A percentile compares a stretch with the other conserved stretches of the same genome.
phyloP scores from a whole-genome alignment of 805 yeast genomes.

The Teunomyces kruisii region DNA sequence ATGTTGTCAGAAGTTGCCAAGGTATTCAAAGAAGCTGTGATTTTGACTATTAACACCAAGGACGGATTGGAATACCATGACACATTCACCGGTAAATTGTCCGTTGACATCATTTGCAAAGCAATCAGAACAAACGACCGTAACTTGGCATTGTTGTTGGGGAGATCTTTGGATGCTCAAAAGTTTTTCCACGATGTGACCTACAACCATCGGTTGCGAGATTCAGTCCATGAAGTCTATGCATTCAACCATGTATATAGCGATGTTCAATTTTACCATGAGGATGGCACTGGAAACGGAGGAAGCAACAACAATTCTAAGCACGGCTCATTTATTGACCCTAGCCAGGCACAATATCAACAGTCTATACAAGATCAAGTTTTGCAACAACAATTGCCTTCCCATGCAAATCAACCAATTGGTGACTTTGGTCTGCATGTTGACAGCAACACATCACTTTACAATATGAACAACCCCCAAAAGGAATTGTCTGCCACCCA shows the following conservation, averaged over 20 bases:
- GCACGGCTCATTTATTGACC: slow-evolving; percentile 28
- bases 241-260: slow-evolving; percentile 66
- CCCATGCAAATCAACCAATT: slow-evolving; percentile 17
- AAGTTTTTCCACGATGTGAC: slow-evolving; percentile 93
- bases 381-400: slow-evolving; percentile 18
- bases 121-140: slow-evolving; percentile 89
- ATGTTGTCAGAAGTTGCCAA: slow-evolving; percentile 80
- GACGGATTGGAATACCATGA: slow-evolving; percentile 91
- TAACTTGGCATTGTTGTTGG: slow-evolving; percentile 82
- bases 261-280: slow-evolving; percentile 43
- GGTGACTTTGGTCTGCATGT: slow-evolving; percentile 6
- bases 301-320: slow-evolving; percentile 25
- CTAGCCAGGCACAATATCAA: slow-evolving; percentile 11
- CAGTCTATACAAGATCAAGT: slow-evolving; percentile 15
- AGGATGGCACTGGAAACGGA: slow-evolving; percentile 23
- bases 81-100: slow-evolving; percentile 90
- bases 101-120: slow-evolving; percentile 85
- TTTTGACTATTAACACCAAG: slow-evolving; percentile 75
- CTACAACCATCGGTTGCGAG: slow-evolving; percentile 89
- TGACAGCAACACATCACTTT: slow-evolving; percentile 14
- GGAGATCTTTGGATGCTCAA: slow-evolving; percentile 92
- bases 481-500: slow-evolving; percentile 12
- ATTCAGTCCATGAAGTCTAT: slow-evolving; percentile 82
- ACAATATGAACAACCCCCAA: slow-evolving; percentile 9
- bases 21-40: slow-evolving; percentile 67